A percentile compares a stretch with the other conserved stretches of the same genome.
Evolutionary conservation across 805 yeast genomes (phyloP).

Genomic region (Saturnispora silvae): DNA sequence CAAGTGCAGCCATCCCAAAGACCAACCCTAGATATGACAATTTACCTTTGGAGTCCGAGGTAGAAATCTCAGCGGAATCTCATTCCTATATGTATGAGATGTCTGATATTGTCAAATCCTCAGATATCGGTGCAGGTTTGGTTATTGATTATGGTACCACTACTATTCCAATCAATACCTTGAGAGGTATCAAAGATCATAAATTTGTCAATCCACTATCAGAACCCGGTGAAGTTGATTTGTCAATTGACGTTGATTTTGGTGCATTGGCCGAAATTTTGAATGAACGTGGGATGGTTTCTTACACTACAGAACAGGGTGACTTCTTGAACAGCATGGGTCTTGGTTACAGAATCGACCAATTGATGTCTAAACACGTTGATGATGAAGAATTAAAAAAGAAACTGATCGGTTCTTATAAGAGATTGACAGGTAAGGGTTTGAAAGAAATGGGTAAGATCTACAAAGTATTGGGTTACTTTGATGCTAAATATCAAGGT

Average conservation of each 20-base stretch:
- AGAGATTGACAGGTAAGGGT: constrained; percentile 51
- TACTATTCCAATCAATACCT: constrained; percentile 57
- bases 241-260: constrained; percentile 80
- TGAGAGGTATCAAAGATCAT: constrained; percentile 67
- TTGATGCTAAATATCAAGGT: constrained; percentile 29
- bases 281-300: constrained; percentile 15
- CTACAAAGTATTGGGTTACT: constrained; percentile 59
- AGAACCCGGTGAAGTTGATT: constrained; percentile 72
- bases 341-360: constrained; percentile 57
- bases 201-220: constrained; percentile 63
- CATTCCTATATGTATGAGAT: constrained; percentile 47
- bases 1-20: constrained; percentile 48
- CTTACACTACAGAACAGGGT: constrained; percentile 45
- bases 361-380: constrained; percentile 32
- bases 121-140: constrained; percentile 50
- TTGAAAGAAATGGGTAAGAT: constrained; percentile 63
- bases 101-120: constrained; percentile 27
- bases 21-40: constrained; percentile 38
- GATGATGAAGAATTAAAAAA: constrained; percentile 36
- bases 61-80: constrained; percentile 71
- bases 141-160: constrained; percentile 70
- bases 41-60: constrained; percentile 45
- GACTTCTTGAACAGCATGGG: constrained; percentile 73
- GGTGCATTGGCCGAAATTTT: constrained; percentile 38
- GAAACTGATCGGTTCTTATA: constrained; percentile 45